phyloP scores from a whole-genome alignment of 2,329 filamentous ascomycete species.

The Coleophoma cylindrospora region DNA sequence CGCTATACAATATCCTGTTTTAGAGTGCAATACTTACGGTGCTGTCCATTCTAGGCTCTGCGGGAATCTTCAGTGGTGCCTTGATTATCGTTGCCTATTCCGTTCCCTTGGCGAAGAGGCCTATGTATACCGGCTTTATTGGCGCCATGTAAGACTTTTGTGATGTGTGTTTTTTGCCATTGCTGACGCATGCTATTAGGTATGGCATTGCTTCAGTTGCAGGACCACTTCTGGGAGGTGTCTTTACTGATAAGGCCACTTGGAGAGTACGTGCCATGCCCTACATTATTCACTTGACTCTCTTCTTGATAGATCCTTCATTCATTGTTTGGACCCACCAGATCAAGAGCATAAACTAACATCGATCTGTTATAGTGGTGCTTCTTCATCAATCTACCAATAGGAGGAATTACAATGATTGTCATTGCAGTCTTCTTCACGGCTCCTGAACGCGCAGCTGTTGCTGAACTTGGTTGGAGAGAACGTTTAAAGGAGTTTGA shows the following conservation, averaged over 20 bases:
- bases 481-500: conserved; percentile 23
- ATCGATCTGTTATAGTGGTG: conserved; percentile 16
- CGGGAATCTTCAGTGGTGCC: conserved; percentile 28
- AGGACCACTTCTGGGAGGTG: conserved; percentile 26
- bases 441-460: conserved; percentile 8
- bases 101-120: conserved; percentile 20
- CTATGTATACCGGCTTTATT: conserved; percentile 23
- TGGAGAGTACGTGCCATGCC: conserved; percentile 13
- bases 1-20: background rate
- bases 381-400: conserved; percentile 32
- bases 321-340: no score
- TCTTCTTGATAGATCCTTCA: no score
- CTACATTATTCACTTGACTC: no score
- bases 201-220: conserved; percentile 14
- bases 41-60: background rate
- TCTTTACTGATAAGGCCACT: conserved; percentile 27
- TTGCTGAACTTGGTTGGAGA: conserved; percentile 13
- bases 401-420: conserved; percentile 26
- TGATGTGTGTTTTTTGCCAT: no score
- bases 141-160: conserved; percentile 11
- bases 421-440: conserved; percentile 34
- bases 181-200: background rate
- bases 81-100: conserved; percentile 22
- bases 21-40: no score
- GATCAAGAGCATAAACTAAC: no score